Evolutionary conservation across 768 basidiomycete genomes (phyloP).

Genomic region (Rhodotorula babjevae): DNA sequence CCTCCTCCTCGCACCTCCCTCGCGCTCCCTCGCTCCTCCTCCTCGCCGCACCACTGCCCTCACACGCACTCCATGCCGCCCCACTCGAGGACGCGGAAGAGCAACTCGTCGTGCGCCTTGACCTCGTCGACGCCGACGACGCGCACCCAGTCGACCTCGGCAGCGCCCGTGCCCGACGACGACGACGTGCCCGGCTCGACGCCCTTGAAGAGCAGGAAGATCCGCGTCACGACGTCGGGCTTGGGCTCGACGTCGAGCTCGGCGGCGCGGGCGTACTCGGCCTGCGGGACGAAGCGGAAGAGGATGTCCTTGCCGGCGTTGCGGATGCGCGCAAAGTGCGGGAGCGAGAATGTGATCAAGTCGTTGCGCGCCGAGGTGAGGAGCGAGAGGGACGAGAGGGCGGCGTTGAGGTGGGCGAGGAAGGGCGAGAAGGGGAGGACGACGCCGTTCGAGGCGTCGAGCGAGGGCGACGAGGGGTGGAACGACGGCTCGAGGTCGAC

Average conservation of each 20-base stretch:
- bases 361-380: conserved; percentile 52
- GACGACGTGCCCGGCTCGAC: background rate
- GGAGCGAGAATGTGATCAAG: conserved; percentile 57
- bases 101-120: background rate
- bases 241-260: conserved; percentile 49
- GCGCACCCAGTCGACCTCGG: conserved; percentile 7
- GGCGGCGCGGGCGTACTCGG: conserved; percentile 51
- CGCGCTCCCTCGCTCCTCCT: too few species aligned
- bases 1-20: too few species aligned
- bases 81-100: conserved; percentile 18
- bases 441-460: conserved; percentile 42
- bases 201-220: conserved; percentile 13
- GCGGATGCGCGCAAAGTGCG: conserved; percentile 47
- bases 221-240: conserved; percentile 49
- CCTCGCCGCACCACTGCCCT: background rate
- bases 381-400: conserved; percentile 47
- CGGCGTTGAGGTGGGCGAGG: conserved; percentile 49
- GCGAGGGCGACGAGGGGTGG: conserved; percentile 13
- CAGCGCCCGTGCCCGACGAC: background rate
- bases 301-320: conserved; percentile 49
- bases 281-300: conserved; percentile 53
- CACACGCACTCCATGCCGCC: conserved; percentile 16
- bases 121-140: conserved; percentile 5
- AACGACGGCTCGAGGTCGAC: background rate
- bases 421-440: conserved; percentile 45